phyloP scores from a whole-genome alignment of 2,329 filamentous ascomycete genomes.

The Zymoseptoria crescenta region DNA sequence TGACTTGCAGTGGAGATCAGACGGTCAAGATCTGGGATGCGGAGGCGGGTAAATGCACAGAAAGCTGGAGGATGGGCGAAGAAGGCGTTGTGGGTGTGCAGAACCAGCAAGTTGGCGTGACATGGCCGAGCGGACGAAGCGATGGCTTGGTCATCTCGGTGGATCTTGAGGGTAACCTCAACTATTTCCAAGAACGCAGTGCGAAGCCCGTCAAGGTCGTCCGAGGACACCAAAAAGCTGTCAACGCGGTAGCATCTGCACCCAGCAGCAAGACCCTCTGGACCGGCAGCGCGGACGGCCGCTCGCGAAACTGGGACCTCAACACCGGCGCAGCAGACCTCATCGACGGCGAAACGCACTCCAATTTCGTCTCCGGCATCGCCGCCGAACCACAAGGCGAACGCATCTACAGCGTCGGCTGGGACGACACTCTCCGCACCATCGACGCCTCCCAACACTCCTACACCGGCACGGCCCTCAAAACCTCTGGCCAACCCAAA shows the following conservation, averaged over 20 bases:
- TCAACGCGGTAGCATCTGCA: slow-evolving; percentile 64
- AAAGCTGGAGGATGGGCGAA: slow-evolving; percentile 78
- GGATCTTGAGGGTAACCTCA: slow-evolving; percentile 80
- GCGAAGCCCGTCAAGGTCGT: slow-evolving; percentile 62
- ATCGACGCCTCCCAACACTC: slow-evolving; percentile 67
- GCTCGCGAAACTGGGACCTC: slow-evolving; percentile 77
- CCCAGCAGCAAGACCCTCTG: slow-evolving; percentile 58
- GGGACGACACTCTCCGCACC: slow-evolving; percentile 84
- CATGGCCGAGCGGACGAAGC: slow-evolving; percentile 72
- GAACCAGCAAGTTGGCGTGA: slow-evolving; percentile 90
- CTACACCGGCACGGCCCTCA: slow-evolving; percentile 61
- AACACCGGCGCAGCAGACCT: slow-evolving; percentile 58
- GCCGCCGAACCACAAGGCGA: slow-evolving; percentile 43
- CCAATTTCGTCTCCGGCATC: slow-evolving; percentile 78
- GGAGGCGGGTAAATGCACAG: slow-evolving; percentile 65
- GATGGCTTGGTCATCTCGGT: slow-evolving; percentile 88
- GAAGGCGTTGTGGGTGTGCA: slow-evolving; percentile 63
- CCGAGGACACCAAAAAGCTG: slow-evolving; percentile 83
- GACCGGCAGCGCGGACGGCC: slow-evolving; percentile 89
- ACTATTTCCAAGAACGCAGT: slow-evolving; percentile 71
- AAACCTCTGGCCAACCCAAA: slow-evolving; percentile 74
- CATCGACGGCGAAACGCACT: slow-evolving; percentile 73
- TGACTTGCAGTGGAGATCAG: slow-evolving; percentile 87
- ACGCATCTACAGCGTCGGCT: slow-evolving; percentile 75
- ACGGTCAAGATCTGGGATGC: slow-evolving; percentile 93